Conservation (phyloP, 2,329 filamentous ascomycete species). For the Tolypocladium amazonense region DNA sequence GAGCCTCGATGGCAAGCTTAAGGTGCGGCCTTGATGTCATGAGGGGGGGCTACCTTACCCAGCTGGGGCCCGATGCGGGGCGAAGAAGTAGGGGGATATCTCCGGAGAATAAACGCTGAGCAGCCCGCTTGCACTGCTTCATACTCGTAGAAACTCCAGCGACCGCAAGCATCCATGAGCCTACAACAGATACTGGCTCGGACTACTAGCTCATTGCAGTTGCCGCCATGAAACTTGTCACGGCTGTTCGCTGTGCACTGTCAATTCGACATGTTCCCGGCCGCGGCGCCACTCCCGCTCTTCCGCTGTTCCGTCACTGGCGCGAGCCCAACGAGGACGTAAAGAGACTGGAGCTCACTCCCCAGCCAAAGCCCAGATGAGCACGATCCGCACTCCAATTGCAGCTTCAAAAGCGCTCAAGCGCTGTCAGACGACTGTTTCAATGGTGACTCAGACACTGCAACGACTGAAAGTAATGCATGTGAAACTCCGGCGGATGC, state of each 20-base stretch:
- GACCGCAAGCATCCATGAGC: background rate
- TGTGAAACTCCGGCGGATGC: background rate
- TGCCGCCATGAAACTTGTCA: no score
- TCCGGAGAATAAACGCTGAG: background rate
- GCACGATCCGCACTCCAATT: background rate
- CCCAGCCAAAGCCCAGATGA: background rate
- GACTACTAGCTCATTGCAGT: no score
- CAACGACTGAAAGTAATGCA: background rate
- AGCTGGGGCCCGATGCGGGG: background rate
- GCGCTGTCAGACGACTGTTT: background rate
- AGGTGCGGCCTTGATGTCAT: background rate
- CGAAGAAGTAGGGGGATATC: background rate
- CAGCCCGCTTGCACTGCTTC: background rate
- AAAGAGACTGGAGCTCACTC: background rate
- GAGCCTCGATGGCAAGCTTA: slow-evolving; percentile 12
- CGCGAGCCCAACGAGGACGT: background rate
- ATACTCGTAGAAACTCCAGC: background rate
- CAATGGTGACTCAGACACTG: background rate
- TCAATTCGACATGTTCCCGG: background rate
- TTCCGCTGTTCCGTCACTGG: background rate
- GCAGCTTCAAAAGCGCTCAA: background rate
- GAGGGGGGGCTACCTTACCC: background rate
- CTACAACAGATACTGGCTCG: no score
- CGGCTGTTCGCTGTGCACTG: background rate
- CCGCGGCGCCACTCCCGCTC: background rate